Base-by-base conservation (phyloP, 805 yeast species). In the Metschnikowia picachoensis region DNA sequence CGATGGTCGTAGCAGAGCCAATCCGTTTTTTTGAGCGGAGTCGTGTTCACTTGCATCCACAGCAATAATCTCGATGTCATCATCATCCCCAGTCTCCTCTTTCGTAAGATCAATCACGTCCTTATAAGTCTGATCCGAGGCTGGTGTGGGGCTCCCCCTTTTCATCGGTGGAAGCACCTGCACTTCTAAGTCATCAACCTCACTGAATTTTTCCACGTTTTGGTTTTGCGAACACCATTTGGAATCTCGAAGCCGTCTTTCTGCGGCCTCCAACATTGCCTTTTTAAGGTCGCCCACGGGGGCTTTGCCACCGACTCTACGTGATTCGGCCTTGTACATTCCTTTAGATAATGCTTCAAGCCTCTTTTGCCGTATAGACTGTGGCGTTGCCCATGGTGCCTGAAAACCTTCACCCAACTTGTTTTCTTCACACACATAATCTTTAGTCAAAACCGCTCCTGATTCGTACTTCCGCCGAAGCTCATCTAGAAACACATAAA, bases 401-500 rank as follows among this genome's bases (percentile, higher is more conserved):
- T 42, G 50, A 27, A 52, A 53, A 7, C 60, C 61, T 2, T 54
- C 30, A 4, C 86, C 85, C 6, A 82, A 58, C 17, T 57, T 66
- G 17, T 68, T 63, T 39, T 77, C 80, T 25, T 72, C 72, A 43
- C 83, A 74, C 8, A 76, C 64, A 52, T 77, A 80, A 8, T 77
- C 78, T 13, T 77, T 73, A 2, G 72, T 69, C 1, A 59, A 55
- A 32, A 68, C 69, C 5, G 79, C 70, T 0, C 76, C 74, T 8
- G 69, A 66, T 43, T 71, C 72, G 56, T 67, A 80, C 56, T 85
- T 67, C 6, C 67, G 68, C 46, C 76, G 78, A 35, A 86, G 68
- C 48, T 77, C 80, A 44, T 86, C 92, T 52, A 89, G 62, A 41
- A 75, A 74, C 41, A 68, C 67, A 60, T 87, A 87, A 60, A 92